A percentile compares a stretch with the other conserved stretches of the same genome.
Conservation (phyloP, 768 basidiomycete species). For the Pleurotus tuber-regium region DNA sequence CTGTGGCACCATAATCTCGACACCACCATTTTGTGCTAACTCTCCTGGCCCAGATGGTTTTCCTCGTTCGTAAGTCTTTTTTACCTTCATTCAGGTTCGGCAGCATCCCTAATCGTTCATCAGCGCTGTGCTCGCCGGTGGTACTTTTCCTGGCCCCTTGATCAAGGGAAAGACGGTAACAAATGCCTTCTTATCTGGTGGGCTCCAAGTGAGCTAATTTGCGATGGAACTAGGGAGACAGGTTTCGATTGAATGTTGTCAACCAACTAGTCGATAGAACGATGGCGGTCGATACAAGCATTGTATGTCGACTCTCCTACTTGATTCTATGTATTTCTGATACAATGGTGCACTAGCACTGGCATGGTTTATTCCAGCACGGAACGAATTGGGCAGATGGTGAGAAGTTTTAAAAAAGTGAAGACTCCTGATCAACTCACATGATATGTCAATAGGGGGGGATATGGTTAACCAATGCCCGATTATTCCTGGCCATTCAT, state of each 20-base stretch:
- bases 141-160: conserved; percentile 36
- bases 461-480: conserved; percentile 45
- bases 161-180: conserved; percentile 26
- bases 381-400: conserved; percentile 46
- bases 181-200: not conserved
- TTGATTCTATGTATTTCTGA: conserved; percentile 13
- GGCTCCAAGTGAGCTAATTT: conserved; percentile 2
- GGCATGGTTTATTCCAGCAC: conserved; percentile 50
- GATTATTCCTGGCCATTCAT: conserved; percentile 38
- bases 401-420: too few species aligned
- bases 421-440: too few species aligned
- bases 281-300: conserved; percentile 33
- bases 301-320: conserved; percentile 32
- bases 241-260: conserved; percentile 37
- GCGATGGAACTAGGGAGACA: conserved; percentile 22
- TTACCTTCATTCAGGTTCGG: too few species aligned
- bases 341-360: conserved; percentile 34
- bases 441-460: not conserved
- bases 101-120: not conserved
- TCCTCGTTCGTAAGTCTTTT: not conserved
- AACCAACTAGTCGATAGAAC: conserved; percentile 37
- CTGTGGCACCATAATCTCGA: too few species aligned
- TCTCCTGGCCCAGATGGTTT: not conserved
- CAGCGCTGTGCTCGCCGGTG: not conserved
- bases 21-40: too few species aligned